A percentile compares a stretch with the other conserved stretches of the same genome.
These are phyloP conservation scores for Sanghuangporus weigelae DNA, from an alignment of 1,284 basidiomycete genomes.

Conservation along the genomic window DNA sequence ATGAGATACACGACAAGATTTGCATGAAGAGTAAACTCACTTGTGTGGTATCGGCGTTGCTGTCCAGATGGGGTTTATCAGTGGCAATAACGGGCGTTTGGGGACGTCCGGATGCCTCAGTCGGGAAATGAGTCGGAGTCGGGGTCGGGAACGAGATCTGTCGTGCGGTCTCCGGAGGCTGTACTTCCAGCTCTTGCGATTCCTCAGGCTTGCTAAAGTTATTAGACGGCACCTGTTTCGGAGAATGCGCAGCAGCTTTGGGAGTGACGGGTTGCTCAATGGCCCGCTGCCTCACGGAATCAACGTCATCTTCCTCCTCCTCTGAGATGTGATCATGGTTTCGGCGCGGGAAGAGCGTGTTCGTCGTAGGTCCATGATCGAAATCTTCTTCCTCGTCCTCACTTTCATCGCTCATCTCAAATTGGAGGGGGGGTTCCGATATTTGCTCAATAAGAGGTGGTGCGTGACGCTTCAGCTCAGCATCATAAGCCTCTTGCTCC, in stretches of 20 bases:
- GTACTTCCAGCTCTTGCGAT: not conserved
- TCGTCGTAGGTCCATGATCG: constrained; percentile 9
- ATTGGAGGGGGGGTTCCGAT: constrained; percentile 60
- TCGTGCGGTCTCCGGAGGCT: constrained; percentile 12
- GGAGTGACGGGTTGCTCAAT: constrained; percentile 11
- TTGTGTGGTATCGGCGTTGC: not conserved
- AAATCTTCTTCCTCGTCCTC: constrained; percentile 55
- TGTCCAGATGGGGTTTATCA: constrained; percentile 14
- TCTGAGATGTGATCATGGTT: constrained; percentile 57
- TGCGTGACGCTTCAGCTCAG: constrained; percentile 16
- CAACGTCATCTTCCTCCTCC: constrained; percentile 54
- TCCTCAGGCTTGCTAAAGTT: constrained; percentile 6
- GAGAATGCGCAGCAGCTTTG: not conserved
- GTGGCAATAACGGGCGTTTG: constrained; percentile 1
- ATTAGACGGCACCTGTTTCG: constrained; percentile 2
- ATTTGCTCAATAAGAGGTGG: constrained; percentile 27
- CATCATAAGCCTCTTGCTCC: constrained; percentile 45
- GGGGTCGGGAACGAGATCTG: constrained; percentile 13
- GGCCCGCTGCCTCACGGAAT: constrained; percentile 19
- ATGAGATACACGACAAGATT: not conserved
- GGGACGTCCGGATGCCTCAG: not conserved
- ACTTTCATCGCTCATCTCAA: constrained; percentile 79
- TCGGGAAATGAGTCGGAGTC: not conserved
- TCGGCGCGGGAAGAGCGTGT: constrained; percentile 14
- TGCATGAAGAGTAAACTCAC: not conserved